phyloP scores from a whole-genome alignment of 345 rosid genomes.

The Populus euphratica region DNA sequence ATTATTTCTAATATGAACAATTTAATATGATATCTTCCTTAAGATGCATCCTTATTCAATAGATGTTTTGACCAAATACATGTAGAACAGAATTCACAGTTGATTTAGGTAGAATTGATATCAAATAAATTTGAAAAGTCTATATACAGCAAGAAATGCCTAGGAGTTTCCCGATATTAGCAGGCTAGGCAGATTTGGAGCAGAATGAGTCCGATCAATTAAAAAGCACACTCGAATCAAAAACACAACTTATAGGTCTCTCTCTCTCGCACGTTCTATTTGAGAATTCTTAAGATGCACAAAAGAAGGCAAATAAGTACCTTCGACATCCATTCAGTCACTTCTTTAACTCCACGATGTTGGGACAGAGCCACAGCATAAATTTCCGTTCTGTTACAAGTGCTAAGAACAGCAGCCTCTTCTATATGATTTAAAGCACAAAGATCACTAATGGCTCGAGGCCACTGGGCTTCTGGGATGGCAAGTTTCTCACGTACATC shows the following conservation, averaged over 20 bases:
- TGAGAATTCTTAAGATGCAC: background rate
- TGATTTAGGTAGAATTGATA: background rate
- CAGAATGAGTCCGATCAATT: background rate
- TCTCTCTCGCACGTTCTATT: background rate
- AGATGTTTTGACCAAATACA: background rate
- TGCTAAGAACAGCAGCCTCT: slow-evolving; percentile 28
- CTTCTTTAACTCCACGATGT: slow-evolving; percentile 30
- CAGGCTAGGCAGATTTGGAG: background rate
- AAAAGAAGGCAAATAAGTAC: slow-evolving; percentile 6
- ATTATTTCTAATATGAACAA: background rate
- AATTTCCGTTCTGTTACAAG: slow-evolving; percentile 27
- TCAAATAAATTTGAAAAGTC: background rate
- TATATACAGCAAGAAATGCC: background rate
- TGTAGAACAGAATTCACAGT: background rate
- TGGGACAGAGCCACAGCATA: slow-evolving; percentile 26
- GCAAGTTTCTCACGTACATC: slow-evolving; percentile 26
- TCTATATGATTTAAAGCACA: slow-evolving; percentile 23
- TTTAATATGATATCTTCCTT: background rate
- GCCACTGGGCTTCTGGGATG: slow-evolving; percentile 27
- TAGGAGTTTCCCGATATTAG: background rate
- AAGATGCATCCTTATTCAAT: background rate
- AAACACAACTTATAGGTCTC: background rate
- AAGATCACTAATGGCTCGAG: slow-evolving; percentile 21
- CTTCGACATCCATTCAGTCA: slow-evolving; percentile 33
- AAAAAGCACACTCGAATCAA: background rate